Conservation (phyloP, 495 filamentous ascomycete genomes). For the Xylaria telfairii region DNA sequence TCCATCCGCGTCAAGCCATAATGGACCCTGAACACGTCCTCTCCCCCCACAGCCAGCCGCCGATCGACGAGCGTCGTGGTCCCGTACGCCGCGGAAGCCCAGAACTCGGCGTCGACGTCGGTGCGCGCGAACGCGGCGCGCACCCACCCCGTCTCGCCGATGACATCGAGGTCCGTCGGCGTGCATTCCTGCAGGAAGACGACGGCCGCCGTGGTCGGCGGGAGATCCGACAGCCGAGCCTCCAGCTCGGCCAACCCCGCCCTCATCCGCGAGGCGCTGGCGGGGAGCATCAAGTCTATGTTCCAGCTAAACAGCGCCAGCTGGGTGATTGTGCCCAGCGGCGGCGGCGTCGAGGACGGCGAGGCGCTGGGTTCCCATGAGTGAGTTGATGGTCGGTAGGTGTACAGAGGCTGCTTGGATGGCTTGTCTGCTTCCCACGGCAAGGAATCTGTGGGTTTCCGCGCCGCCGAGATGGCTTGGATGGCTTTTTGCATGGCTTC, state of each 20-base stretch:
- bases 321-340: constrained; percentile 25
- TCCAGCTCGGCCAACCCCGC: constrained; percentile 51
- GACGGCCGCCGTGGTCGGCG: constrained; percentile 36
- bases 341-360: neutral
- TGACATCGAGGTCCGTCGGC: constrained; percentile 45
- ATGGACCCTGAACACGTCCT: constrained; percentile 52
- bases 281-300: constrained; percentile 55
- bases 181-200: constrained; percentile 62
- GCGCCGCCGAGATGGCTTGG: neutral
- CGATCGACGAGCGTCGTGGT: constrained; percentile 59
- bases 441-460: neutral
- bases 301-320: constrained; percentile 51
- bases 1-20: constrained; percentile 51
- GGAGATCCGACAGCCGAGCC: constrained; percentile 18
- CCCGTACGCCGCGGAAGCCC: constrained; percentile 48
- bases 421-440: constrained; percentile 31
- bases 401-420: constrained; percentile 25
- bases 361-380: constrained; percentile 20
- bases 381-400: constrained; percentile 20
- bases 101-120: constrained; percentile 45
- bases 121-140: constrained; percentile 53
- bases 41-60: constrained; percentile 45
- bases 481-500: constrained; percentile 24
- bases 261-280: constrained; percentile 47
- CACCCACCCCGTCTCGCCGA: constrained; percentile 51